These are phyloP conservation scores for Turnera subulata DNA, from an alignment of 345 rosid species.

Conservation along the genomic window DNA sequence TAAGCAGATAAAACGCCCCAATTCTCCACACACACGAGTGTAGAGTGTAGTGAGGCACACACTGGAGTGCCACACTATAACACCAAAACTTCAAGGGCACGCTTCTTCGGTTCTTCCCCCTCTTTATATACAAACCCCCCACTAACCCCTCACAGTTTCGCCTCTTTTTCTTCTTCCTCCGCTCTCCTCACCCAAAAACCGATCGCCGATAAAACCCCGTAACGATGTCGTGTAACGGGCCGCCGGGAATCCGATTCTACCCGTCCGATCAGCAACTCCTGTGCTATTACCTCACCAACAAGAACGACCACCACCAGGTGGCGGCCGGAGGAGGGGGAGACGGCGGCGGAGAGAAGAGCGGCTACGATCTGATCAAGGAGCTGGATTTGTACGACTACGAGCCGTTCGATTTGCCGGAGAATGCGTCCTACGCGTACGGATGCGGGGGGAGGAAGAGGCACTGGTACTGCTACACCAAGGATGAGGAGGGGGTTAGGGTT, in stretches of 20 bases:
- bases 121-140: constrained; percentile 19
- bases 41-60: background rate
- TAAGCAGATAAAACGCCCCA: background rate
- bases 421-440: constrained; percentile 29
- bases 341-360: constrained; percentile 3
- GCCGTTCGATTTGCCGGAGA: constrained; percentile 41
- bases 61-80: background rate
- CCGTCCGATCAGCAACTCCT: constrained; percentile 48
- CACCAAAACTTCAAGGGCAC: constrained; percentile 16
- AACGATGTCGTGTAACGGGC: constrained; percentile 17
- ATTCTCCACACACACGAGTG: too few relatives aligned
- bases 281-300: constrained; percentile 33
- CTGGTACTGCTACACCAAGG: constrained; percentile 39
- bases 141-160: background rate
- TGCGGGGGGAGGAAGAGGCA: constrained; percentile 35
- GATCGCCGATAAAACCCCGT: background rate
- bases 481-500: constrained; percentile 15
- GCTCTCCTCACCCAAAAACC: background rate
- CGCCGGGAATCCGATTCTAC: constrained; percentile 42
- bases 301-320: constrained; percentile 18
- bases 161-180: background rate
- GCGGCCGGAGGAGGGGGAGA: background rate
- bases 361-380: constrained; percentile 39
- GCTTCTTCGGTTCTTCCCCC: constrained; percentile 18
- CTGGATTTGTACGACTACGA: constrained; percentile 35